phyloP scores from a whole-genome alignment of 2,329 filamentous ascomycete species.

The Orbilia quercus region DNA sequence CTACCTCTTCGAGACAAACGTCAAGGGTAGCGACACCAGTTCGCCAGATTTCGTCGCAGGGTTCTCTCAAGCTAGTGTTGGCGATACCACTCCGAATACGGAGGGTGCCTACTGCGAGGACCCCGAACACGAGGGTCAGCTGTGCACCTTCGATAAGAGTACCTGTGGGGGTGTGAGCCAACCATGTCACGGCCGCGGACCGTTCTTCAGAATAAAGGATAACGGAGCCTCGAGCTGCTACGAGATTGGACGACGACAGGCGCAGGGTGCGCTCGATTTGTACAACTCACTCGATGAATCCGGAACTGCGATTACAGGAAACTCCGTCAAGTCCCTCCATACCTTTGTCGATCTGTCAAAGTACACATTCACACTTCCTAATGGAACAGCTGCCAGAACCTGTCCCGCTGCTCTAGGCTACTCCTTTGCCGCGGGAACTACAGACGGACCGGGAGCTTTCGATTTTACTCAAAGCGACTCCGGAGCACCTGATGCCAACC shows the following conservation, averaged over 20 bases:
- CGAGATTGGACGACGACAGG: slow-evolving; percentile 81
- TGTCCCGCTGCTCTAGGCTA: slow-evolving; percentile 91
- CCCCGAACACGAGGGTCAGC: slow-evolving; percentile 68
- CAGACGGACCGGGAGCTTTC: slow-evolving; percentile 88
- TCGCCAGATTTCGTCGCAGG: slow-evolving; percentile 80
- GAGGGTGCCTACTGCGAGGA: slow-evolving; percentile 91
- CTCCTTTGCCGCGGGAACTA: slow-evolving; percentile 91
- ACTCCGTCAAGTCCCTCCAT: slow-evolving; percentile 82
- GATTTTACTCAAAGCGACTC: slow-evolving; percentile 92
- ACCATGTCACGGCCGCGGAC: slow-evolving; percentile 78
- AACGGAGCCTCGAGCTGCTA: slow-evolving; percentile 73
- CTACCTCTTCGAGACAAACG: slow-evolving; percentile 80
- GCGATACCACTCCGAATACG: slow-evolving; percentile 89
- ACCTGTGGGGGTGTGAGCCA: slow-evolving; percentile 81
- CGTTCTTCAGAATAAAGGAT: slow-evolving; percentile 75
- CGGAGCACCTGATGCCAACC: slow-evolving; percentile 75
- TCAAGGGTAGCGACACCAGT: slow-evolving; percentile 69
- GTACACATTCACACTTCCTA: slow-evolving; percentile 78
- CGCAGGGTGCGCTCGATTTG: slow-evolving; percentile 69
- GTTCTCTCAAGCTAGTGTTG: slow-evolving; percentile 91
- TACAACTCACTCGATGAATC: slow-evolving; percentile 62
- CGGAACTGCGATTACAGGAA: slow-evolving; percentile 62
- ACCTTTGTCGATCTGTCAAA: slow-evolving; percentile 83
- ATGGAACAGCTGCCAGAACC: slow-evolving; percentile 76
- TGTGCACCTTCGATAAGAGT: slow-evolving; percentile 82